Base-by-base conservation (phyloP, 306 rosid species). In the apple (Malus domestica) region DNA sequence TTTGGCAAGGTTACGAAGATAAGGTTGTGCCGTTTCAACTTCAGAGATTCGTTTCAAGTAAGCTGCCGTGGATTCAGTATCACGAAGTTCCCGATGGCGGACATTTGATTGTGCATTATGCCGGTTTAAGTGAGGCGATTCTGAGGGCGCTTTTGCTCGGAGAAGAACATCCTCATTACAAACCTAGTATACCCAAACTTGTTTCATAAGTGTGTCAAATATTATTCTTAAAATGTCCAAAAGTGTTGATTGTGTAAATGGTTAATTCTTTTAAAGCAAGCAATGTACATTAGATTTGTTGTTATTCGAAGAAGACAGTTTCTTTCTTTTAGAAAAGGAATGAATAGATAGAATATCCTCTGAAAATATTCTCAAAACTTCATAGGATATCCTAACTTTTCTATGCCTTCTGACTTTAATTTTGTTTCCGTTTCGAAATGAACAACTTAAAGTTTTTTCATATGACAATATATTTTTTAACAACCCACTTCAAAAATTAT, bases 71-170 rank as follows among this genome's bases (percentile, higher is more conserved):
- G 98, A 87, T 92, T 40, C 79, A 71, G 67, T 94, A 94, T 59
- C 95, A 94, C 81, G 98, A 94, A 81, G 96, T 94, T 82, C 82
- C 86, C 55, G 92, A 94, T 71, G 98, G 98, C 49, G 98, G 98
- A 8, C 98, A 94, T 85, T 83, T 94, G 85, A 84, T 94, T 80
- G 81, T 94, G 74, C 95, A 94, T 76, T 94, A 94, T 72, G 69
- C 79, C 70, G 97, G 98, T 49, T 49, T 94, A 72, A 88, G 87
- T 71, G 98, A 94, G 72, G 91, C 89, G 63, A 90, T 94, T 85
- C 76, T 94, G 59, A 92, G 84, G 64, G 89, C 98, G 25, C 97
- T 94, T 79, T 82, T 94, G 86, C 93, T 92, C 67, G 93, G 97
- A 72, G 93, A 94, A 83, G 91, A 94, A 72, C 81, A 83, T 82